phyloP scores from a whole-genome alignment of 768 basidiomycete genomes.

The Boletus edulis region DNA sequence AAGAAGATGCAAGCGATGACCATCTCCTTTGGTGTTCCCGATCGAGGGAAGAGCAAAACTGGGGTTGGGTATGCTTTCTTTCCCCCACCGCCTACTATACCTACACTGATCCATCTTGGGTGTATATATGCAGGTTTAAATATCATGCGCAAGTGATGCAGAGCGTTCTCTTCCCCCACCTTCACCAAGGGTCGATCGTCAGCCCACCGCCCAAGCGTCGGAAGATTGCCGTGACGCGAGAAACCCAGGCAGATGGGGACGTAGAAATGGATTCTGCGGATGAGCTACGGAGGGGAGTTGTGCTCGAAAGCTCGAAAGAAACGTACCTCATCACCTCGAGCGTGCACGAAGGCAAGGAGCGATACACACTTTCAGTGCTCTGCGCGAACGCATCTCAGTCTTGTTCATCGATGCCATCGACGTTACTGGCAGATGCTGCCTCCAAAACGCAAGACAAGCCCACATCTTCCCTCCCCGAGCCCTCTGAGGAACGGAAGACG shows the following conservation, averaged over 20 bases:
- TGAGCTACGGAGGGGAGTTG: constrained; percentile 14
- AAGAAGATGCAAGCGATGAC: constrained; percentile 43
- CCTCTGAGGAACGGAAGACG: not conserved
- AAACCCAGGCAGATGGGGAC: constrained; percentile 6
- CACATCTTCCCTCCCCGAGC: not conserved
- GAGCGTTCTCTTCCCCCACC: constrained; percentile 43
- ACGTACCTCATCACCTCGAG: constrained; percentile 21
- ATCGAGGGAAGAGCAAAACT: constrained; percentile 30
- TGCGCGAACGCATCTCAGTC: not conserved
- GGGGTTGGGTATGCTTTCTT: constrained; percentile 42
- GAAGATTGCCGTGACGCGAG: constrained; percentile 14
- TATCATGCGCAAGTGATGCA: constrained; percentile 46
- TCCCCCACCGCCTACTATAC: not conserved
- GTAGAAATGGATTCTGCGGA: constrained; percentile 10
- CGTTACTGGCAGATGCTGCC: not conserved
- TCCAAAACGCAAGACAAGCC: constrained; percentile 6
- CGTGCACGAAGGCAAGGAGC: constrained; percentile 4
- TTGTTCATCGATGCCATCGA: not conserved
- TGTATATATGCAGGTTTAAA: constrained; percentile 42
- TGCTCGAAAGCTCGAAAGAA: constrained; percentile 25
- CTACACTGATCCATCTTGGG: not conserved
- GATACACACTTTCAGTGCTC: constrained; percentile 21
- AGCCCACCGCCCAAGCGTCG: constrained; percentile 26
- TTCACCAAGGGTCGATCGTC: constrained; percentile 12
- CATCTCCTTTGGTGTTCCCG: constrained; percentile 44